Evolutionary conservation across 2,329 filamentous ascomycete species (phyloP).

Genomic region (Diaporthe nobilis): DNA sequence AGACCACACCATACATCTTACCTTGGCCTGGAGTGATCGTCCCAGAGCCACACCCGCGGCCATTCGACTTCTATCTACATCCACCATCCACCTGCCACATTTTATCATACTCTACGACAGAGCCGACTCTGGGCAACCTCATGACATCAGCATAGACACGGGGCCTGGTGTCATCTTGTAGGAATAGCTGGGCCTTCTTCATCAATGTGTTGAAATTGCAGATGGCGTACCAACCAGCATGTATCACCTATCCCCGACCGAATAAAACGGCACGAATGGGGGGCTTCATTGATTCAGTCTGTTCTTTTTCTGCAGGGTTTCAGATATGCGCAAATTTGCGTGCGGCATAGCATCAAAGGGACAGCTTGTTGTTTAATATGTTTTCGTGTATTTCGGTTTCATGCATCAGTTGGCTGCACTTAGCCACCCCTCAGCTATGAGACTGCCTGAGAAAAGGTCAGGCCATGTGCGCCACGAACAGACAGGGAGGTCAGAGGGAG

Average conservation of each 20-base stretch:
- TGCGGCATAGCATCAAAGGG: conserved; percentile 23
- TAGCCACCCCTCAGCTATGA: background rate
- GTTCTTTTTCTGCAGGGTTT: conserved; percentile 18
- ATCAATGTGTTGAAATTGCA: background rate
- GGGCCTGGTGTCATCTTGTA: background rate
- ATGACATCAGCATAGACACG: background rate
- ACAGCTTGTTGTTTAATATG: conserved; percentile 9
- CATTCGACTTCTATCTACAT: background rate
- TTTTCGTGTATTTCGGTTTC: background rate
- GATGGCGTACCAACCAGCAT: conserved; percentile 16
- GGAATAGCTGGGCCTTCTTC: conserved; percentile 14
- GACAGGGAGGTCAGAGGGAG: background rate
- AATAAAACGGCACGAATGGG: background rate
- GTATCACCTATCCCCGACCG: background rate
- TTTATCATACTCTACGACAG: background rate
- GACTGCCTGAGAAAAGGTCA: background rate
- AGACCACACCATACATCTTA: background rate
- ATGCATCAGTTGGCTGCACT: conserved; percentile 1
- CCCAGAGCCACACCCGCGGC: background rate
- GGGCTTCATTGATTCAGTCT: background rate
- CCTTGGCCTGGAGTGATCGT: background rate
- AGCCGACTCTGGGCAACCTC: background rate
- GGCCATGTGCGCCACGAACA: background rate
- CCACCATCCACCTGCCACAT: background rate
- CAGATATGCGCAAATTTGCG: background rate